These are phyloP conservation scores for Collybia nuda DNA, from an alignment of 768 basidiomycete species.

Conservation along the genomic window DNA sequence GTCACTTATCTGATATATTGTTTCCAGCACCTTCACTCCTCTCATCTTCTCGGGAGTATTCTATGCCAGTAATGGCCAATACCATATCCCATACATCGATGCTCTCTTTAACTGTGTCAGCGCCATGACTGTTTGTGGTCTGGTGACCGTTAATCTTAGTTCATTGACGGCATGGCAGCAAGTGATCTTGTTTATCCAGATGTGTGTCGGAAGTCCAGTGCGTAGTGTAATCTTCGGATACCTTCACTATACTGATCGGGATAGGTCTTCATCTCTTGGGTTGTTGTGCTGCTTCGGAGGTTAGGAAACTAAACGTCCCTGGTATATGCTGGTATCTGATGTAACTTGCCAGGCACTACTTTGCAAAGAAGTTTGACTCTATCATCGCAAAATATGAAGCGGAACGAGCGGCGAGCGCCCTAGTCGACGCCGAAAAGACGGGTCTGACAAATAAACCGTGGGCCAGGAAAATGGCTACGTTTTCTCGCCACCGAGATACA, in stretches of 20 bases:
- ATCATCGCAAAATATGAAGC: slow-evolving; percentile 11
- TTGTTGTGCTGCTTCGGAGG: slow-evolving; percentile 80
- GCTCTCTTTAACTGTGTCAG: slow-evolving; percentile 76
- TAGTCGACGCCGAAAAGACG: slow-evolving; percentile 9
- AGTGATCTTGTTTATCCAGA: slow-evolving; percentile 68
- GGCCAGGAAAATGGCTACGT: slow-evolving; percentile 25
- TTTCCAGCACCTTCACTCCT: slow-evolving; percentile 70
- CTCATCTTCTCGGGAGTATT: slow-evolving; percentile 78
- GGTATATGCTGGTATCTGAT: slow-evolving; percentile 5
- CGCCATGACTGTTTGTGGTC: slow-evolving; percentile 78
- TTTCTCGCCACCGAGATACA: slow-evolving; percentile 26
- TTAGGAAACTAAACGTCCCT: slow-evolving; percentile 27
- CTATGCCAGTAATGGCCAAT: slow-evolving; percentile 78
- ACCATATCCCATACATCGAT: slow-evolving; percentile 74
- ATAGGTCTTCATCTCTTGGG: slow-evolving; percentile 80
- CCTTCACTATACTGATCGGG: not conserved
- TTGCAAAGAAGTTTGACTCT: slow-evolving; percentile 62
- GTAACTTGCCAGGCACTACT: slow-evolving; percentile 52
- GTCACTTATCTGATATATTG: slow-evolving; percentile 8
- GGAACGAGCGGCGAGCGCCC: slow-evolving; percentile 4
- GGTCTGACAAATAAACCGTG: slow-evolving; percentile 10
- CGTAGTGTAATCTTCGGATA: slow-evolving; percentile 25
- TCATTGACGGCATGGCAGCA: slow-evolving; percentile 71
- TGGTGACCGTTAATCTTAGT: slow-evolving; percentile 69
- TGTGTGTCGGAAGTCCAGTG: slow-evolving; percentile 77